phyloP scores from a whole-genome alignment of 2,329 filamentous ascomycete species.

The Talaromyces funiculosus region DNA sequence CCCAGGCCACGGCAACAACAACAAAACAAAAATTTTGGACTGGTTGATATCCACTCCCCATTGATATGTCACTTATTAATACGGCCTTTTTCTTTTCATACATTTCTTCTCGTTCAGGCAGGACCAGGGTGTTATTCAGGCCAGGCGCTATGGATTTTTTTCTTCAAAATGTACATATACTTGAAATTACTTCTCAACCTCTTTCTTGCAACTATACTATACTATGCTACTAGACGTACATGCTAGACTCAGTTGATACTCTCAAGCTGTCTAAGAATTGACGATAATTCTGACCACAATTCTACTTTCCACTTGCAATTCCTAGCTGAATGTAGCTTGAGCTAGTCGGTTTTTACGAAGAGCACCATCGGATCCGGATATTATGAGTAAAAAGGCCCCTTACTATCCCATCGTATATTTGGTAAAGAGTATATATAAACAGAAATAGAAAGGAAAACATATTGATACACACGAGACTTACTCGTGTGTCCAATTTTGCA shows the following conservation, averaged over 20 bases:
- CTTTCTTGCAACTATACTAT: background rate
- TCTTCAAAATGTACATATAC: background rate
- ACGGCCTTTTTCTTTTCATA: background rate
- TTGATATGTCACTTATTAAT: background rate
- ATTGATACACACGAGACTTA: background rate
- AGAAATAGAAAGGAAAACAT: background rate
- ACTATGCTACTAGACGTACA: background rate
- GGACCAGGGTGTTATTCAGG: background rate
- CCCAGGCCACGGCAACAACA: background rate
- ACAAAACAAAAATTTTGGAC: background rate
- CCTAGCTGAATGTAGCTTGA: background rate
- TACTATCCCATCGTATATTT: background rate
- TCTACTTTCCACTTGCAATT: too few relatives aligned
- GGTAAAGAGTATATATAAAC: background rate
- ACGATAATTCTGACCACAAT: background rate
- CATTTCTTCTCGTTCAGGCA: background rate
- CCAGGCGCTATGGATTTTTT: background rate
- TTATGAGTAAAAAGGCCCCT: background rate
- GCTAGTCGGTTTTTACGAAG: background rate
- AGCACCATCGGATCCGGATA: background rate
- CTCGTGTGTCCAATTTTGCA: background rate
- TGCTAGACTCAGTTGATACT: background rate
- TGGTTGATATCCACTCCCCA: background rate
- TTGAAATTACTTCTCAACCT: background rate
- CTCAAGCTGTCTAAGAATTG: background rate